Evolutionary conservation across 305 asterid genomes (phyloP).

Genomic region (Fraxinus xanthoxyloides): DNA sequence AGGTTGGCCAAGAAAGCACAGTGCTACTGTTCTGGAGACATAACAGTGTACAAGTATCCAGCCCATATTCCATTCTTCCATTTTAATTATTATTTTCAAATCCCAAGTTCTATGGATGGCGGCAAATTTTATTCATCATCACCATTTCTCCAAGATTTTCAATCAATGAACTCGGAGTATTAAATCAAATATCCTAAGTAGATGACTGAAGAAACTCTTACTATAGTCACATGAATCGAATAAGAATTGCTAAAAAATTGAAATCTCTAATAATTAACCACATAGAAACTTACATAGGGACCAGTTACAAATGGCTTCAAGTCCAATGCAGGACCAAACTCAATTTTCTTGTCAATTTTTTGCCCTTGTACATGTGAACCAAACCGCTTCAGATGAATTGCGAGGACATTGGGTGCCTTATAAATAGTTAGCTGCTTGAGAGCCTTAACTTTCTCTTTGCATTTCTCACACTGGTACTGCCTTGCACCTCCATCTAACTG

Average conservation of each 20-base stretch:
- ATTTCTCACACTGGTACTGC: constrained; percentile 89
- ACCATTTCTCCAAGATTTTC: neutral
- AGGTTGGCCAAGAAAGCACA: neutral
- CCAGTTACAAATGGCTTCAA: constrained; percentile 83
- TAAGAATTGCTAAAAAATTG: neutral
- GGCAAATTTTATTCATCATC: neutral
- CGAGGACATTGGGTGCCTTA: constrained; percentile 87
- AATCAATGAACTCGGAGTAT: neutral
- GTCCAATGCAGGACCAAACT: constrained; percentile 71
- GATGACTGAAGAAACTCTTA: neutral
- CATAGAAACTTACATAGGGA: constrained; percentile 61
- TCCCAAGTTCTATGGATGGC: neutral
- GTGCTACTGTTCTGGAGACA: neutral
- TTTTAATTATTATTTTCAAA: neutral
- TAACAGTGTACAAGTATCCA: neutral
- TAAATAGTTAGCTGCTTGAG: constrained; percentile 81
- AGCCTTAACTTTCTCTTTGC: constrained; percentile 93
- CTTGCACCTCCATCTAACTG: constrained; percentile 87
- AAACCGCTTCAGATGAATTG: constrained; percentile 91
- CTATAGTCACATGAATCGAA: neutral
- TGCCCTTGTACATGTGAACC: constrained; percentile 58
- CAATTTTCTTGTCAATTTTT: constrained; percentile 66
- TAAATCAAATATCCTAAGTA: neutral
- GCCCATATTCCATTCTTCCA: neutral
- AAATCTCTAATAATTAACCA: neutral